phyloP scores from a whole-genome alignment of 2,329 filamentous ascomycete genomes.

The Aureobasidium pullulans region DNA sequence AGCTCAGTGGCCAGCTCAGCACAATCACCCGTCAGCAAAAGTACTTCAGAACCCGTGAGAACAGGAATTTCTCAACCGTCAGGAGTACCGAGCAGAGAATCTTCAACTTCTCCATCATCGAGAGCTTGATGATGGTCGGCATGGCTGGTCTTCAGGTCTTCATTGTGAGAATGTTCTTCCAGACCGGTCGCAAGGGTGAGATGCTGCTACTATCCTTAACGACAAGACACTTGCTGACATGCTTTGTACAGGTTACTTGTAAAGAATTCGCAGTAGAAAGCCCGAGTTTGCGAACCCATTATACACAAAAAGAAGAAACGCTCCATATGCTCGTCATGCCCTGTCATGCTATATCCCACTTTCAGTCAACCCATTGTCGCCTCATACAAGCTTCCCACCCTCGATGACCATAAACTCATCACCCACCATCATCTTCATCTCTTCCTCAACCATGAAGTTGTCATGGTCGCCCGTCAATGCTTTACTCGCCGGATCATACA shows the following conservation, averaged over 20 bases:
- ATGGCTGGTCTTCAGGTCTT: slow-evolving; percentile 98
- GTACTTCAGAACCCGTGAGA: slow-evolving; percentile 98
- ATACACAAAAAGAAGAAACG: slow-evolving; percentile 8
- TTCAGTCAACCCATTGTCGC: background rate
- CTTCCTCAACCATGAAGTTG: slow-evolving; percentile 30
- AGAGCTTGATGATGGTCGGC: slow-evolving; percentile 80
- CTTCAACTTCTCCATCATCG: slow-evolving; percentile 94
- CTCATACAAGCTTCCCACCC: slow-evolving; percentile 25
- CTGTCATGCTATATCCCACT: background rate
- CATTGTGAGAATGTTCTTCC: slow-evolving; percentile 97
- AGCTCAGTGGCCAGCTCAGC: slow-evolving; percentile 84
- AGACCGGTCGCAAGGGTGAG: slow-evolving; percentile 64
- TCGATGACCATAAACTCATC: slow-evolving; percentile 38
- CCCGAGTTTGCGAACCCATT: background rate
- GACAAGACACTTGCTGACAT: background rate
- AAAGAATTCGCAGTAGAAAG: background rate
- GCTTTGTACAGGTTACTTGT: slow-evolving; percentile 10
- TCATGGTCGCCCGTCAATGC: slow-evolving; percentile 30
- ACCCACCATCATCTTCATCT: slow-evolving; percentile 40
- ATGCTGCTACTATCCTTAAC: slow-evolving; percentile 8
- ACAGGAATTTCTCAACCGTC: slow-evolving; percentile 97
- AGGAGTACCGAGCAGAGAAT: slow-evolving; percentile 92
- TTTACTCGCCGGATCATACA: slow-evolving; percentile 40
- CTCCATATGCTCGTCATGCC: slow-evolving; percentile 7
- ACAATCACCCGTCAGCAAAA: slow-evolving; percentile 97